These are phyloP conservation scores for Akanthomyces lecanii DNA, from an alignment of 2,329 filamentous ascomycete genomes.

Conservation along the genomic window DNA sequence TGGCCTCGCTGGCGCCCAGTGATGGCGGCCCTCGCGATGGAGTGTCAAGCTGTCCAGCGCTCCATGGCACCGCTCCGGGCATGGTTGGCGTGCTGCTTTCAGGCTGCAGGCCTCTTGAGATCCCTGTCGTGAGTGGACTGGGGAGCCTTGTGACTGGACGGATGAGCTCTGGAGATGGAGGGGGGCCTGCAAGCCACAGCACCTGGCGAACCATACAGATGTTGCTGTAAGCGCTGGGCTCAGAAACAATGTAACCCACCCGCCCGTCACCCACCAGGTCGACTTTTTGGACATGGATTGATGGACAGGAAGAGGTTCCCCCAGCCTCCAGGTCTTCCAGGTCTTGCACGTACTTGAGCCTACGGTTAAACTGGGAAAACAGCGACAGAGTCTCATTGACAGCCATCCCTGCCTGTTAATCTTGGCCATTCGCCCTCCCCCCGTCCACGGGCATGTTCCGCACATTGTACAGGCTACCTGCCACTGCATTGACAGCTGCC, in stretches of 20 bases:
- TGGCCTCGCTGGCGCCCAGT: constrained; percentile 1
- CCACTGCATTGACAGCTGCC: not conserved
- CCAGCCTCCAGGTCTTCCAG: no score
- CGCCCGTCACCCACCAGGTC: not conserved
- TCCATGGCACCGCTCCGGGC: no score
- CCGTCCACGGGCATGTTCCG: not conserved
- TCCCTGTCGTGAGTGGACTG: not conserved
- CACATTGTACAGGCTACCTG: constrained; percentile 2
- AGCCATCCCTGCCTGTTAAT: no score
- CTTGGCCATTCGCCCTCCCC: not conserved
- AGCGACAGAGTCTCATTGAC: no score
- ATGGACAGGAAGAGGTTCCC: no score
- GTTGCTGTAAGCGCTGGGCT: constrained; percentile 8
- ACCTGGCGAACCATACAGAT: constrained; percentile 4
- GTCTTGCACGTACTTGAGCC: no score
- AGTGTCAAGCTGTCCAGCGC: no score
- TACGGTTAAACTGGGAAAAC: no score
- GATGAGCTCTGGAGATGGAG: not conserved
- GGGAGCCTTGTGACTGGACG: constrained; percentile 1
- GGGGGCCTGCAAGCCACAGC: constrained; percentile 7
- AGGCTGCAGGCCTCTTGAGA: not conserved
- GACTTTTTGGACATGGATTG: no score
- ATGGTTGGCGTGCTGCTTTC: no score
- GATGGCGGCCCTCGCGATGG: no score
- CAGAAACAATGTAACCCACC: not conserved